Evolutionary conservation across 805 yeast genomes (phyloP), one percentile per base, ranked within the genome.

Genomic region (Pichia insulana): DNA sequence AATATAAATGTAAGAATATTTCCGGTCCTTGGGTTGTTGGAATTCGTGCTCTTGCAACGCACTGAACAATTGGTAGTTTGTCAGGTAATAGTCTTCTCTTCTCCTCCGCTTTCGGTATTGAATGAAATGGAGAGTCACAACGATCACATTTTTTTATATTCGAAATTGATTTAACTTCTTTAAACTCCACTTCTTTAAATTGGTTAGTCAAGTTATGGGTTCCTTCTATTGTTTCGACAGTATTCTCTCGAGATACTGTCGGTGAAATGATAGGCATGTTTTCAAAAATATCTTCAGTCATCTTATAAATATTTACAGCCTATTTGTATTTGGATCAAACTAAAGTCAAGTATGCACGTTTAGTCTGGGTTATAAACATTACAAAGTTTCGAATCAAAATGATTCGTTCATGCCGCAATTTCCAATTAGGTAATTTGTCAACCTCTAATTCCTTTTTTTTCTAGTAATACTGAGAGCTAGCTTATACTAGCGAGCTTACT

Each of bases 21-120:
- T 92, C 98, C 1, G 94, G 88, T 3, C 97, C 97, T 41, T 80
- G 79, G 1, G 95, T 88, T 3, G 99, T 92, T 39, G 98, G 98
- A 42, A 92, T 90, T 46, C 99, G 70, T 2, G 98, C 98, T 41
- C 98, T 70, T 5, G 96, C 96, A 40, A 87, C 74, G 61, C 98
- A 92, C 54, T 74, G 73, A 11, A 92, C 97, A 20, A 59, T 52
- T 1, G 97, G 97, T 47, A 90, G 66, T 16, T 44, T 54, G 36
- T 68, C 74, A 7, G 80, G 81, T 12, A 78, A 61, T 26, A 66
- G 68, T 32, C 56, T 47, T 52, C 71, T 57, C 39, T 64, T 64
- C 11, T 51, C 43, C 13, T 54, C 50, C 7, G 45, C 47, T 22
- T 49, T 38, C 11, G 46, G 41, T 6, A 47, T 25, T 7, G 25